A percentile compares a stretch with the other conserved stretches of the same genome.
phyloP scores from a whole-genome alignment of 2,329 filamentous ascomycete genomes.

The Aspergillus fischeri region DNA sequence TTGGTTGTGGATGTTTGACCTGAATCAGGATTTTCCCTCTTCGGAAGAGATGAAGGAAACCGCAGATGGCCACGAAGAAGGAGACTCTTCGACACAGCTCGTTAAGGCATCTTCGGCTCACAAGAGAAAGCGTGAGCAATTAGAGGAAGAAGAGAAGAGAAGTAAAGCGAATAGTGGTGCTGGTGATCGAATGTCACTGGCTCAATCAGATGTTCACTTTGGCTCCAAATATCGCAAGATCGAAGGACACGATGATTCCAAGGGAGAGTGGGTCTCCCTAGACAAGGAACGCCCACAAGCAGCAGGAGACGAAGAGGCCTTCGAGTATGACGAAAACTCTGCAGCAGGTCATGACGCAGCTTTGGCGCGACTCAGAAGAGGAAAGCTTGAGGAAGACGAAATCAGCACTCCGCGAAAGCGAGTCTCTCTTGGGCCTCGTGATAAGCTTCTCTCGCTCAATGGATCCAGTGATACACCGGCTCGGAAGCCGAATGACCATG shows the following conservation, averaged over 20 bases:
- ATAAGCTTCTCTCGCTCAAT: constrained; percentile 14
- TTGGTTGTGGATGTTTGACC: constrained; percentile 90
- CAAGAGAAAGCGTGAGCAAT: constrained; percentile 43
- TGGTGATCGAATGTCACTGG: constrained; percentile 49
- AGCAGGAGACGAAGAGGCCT: constrained; percentile 28
- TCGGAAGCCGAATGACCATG: not conserved
- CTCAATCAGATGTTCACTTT: constrained; percentile 41
- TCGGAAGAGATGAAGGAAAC: constrained; percentile 26
- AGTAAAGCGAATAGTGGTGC: constrained; percentile 51
- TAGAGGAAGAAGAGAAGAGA: constrained; percentile 36
- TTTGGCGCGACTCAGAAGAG: constrained; percentile 31
- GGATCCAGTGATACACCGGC: constrained; percentile 17
- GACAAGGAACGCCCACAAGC: constrained; percentile 25
- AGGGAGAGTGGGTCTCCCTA: constrained; percentile 32
- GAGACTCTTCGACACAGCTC: constrained; percentile 17
- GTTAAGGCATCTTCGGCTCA: constrained; percentile 22
- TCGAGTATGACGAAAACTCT: constrained; percentile 32
- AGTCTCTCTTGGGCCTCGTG: constrained; percentile 4
- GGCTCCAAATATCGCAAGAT: constrained; percentile 49
- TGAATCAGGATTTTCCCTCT: constrained; percentile 62
- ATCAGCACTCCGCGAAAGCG: constrained; percentile 19
- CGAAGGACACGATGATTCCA: constrained; percentile 35
- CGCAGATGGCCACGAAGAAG: constrained; percentile 21
- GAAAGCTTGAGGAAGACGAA: constrained; percentile 15
- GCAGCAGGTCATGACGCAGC: constrained; percentile 25